Percentiles rank a stretch among this genome's conserved stretches.
Conservation (phyloP, 345 rosid species). For the Theobroma cacao region DNA sequence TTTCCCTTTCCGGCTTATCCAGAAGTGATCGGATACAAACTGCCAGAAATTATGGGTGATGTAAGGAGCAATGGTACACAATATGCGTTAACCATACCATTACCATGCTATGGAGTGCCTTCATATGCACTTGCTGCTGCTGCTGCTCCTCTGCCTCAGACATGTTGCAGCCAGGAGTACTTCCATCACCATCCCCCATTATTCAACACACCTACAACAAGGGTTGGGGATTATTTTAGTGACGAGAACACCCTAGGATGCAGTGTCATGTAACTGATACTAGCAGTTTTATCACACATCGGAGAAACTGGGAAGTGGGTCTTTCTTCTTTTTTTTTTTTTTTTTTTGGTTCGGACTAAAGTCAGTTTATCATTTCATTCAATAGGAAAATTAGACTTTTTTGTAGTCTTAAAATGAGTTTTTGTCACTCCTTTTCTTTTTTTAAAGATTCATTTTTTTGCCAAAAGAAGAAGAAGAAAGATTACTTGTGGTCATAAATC, state of each 20-base stretch:
- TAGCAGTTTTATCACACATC: too few relatives aligned
- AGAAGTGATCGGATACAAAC: slow-evolving; percentile 8
- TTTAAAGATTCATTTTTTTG: too few relatives aligned
- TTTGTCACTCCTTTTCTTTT: too few relatives aligned
- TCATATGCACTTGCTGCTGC: slow-evolving; percentile 2
- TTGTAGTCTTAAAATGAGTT: too few relatives aligned
- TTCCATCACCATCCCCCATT: slow-evolving; percentile 19
- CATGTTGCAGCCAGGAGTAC: slow-evolving; percentile 22
- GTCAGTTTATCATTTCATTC: too few relatives aligned
- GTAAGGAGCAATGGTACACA: slow-evolving; percentile 15
- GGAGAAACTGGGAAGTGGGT: too few relatives aligned
- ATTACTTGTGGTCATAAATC: too few relatives aligned
- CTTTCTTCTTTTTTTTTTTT: too few relatives aligned
- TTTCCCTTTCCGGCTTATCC: not conserved
- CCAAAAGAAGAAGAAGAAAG: too few relatives aligned
- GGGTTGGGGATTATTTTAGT: slow-evolving; percentile 54
- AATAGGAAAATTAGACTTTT: too few relatives aligned
- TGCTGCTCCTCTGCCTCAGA: slow-evolving; percentile 12
- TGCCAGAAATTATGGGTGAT: slow-evolving; percentile 14
- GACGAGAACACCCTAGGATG: slow-evolving; percentile 62
- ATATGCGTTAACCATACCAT: slow-evolving; percentile 18
- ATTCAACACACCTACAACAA: slow-evolving; percentile 22
- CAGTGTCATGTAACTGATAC: slow-evolving; percentile 41
- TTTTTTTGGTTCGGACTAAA: too few relatives aligned
- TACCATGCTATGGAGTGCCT: slow-evolving; percentile 40